Evolutionary conservation across 2,329 filamentous ascomycete genomes (phyloP), one percentile per base, ranked within the genome.

Genomic region (Capronia americana): DNA sequence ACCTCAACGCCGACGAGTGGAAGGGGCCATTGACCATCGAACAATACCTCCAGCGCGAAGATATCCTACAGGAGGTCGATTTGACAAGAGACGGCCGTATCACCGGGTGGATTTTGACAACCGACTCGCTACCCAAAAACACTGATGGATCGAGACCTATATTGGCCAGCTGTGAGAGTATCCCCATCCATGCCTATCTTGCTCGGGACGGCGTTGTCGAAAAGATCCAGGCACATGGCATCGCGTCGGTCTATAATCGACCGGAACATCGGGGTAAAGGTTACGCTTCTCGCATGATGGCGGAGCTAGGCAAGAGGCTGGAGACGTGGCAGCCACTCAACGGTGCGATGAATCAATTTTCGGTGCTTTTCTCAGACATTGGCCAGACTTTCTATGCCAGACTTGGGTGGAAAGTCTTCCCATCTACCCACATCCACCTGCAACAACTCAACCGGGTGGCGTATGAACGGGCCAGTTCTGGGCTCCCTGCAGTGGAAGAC

Each of bases 291-390:
- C 84, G 89, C 63, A 93, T 95, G 89, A 85, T 93, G 77, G 77
- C 78, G 50, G 88, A 93, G 71, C 75, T 95, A 41, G 87, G 85
- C 14, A 78, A 80, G 58, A 80, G 78, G 61, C 73, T 88, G 50
- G 80, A 82, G 68, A 83, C 79, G 2, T 85, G 85, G 79, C 84
- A 87, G 71, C 78, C 74, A 78, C 44, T 76, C 79, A 68, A 71
- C 54, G 74, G 75, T 23, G 75, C 76, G 71, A 77, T 75, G 75
- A 83, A 76, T 69, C 78, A 87, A 14, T 95, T 94, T 77, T 93
- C 91, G 0, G 86, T 96, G 7, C 83, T 97, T 8, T 97, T 89
- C 78, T 96, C 92, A 8, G 92, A 96, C 73, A 93, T 96, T 70
- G 92, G 93, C 23, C 90, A 92, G 81, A 81, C 82, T 46, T 97